Conservation (phyloP, 192 early-diverging fungal species). For the Backusella sp. region DNA sequence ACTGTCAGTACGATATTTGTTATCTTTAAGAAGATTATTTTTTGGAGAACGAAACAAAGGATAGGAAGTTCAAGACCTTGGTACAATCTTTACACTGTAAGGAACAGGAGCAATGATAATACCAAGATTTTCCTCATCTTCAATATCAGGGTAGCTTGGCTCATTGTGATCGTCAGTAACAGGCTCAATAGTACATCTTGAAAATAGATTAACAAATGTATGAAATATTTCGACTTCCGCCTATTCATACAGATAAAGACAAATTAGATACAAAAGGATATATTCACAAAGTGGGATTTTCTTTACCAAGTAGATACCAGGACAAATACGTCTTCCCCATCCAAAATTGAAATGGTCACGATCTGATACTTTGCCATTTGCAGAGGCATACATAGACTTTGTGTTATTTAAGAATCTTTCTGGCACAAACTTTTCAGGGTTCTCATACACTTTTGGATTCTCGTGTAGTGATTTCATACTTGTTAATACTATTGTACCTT, state of each 20-base stretch:
- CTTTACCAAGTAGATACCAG: slow-evolving; percentile 11
- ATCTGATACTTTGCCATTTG: slow-evolving; percentile 15
- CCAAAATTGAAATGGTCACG: slow-evolving; percentile 25
- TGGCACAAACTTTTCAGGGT: slow-evolving; percentile 50
- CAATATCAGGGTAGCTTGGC: background rate
- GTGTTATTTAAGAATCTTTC: slow-evolving; percentile 32
- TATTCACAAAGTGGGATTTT: background rate
- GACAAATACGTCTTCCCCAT: slow-evolving; percentile 20
- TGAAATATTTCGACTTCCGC: slow-evolving; percentile 2
- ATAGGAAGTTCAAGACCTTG: too few relatives aligned
- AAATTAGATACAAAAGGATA: background rate
- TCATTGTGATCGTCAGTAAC: background rate
- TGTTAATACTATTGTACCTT: slow-evolving; percentile 41
- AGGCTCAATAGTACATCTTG: background rate
- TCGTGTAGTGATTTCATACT: slow-evolving; percentile 46
- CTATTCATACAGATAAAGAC: background rate
- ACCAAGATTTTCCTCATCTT: background rate
- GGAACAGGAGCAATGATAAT: background rate
- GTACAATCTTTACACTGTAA: background rate
- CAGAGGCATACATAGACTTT: background rate
- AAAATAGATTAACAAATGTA: background rate
- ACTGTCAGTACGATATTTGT: too few relatives aligned
- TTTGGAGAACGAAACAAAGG: too few relatives aligned
- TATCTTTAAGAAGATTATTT: too few relatives aligned
- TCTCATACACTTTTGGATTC: slow-evolving; percentile 26